These are phyloP conservation scores for Candida stauntonica DNA, from an alignment of 805 yeast genomes.

Conservation along the genomic window DNA sequence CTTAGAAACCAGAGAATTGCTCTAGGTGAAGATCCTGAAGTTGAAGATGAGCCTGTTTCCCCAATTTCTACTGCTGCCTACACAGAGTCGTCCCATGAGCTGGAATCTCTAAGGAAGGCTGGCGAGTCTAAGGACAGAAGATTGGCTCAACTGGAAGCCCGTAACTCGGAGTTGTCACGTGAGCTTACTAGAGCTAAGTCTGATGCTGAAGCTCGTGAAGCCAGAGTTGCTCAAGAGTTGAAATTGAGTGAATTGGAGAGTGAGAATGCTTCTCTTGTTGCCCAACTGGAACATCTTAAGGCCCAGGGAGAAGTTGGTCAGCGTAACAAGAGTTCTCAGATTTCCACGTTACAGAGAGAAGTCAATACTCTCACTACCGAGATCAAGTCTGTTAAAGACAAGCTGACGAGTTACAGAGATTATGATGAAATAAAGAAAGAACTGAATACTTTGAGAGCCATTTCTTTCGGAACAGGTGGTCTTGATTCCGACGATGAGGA, in stretches of 20 bases:
- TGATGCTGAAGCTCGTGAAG: constrained; percentile 39
- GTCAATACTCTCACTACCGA: constrained; percentile 42
- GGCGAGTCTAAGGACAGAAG: constrained; percentile 67
- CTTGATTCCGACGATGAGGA: constrained; percentile 26
- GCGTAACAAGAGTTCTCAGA: constrained; percentile 14
- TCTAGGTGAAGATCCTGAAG: constrained; percentile 32
- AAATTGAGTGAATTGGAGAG: constrained; percentile 56
- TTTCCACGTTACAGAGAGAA: constrained; percentile 29
- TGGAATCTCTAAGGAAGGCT: constrained; percentile 69
- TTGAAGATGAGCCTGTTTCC: constrained; percentile 14
- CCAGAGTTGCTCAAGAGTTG: constrained; percentile 36
- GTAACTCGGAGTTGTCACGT: constrained; percentile 70
- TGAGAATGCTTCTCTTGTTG: constrained; percentile 60
- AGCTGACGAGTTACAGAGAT: constrained; percentile 52
- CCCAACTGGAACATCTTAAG: constrained; percentile 51
- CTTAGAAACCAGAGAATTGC: constrained; percentile 44
- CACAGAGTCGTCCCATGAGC: constrained; percentile 3
- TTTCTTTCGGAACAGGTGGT: constrained; percentile 60
- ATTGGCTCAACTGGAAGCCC: constrained; percentile 63
- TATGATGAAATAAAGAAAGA: constrained; percentile 81
- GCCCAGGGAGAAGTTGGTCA: constrained; percentile 29
- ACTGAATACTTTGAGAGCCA: constrained; percentile 62
- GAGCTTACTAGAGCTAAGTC: constrained; percentile 52
- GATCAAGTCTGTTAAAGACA: constrained; percentile 43
- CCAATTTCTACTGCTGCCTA: too few species aligned